A percentile compares a stretch with the other conserved stretches of the same genome.
Conservation (phyloP, 352 stramenopile genomes). For the Bremia lactucae region DNA sequence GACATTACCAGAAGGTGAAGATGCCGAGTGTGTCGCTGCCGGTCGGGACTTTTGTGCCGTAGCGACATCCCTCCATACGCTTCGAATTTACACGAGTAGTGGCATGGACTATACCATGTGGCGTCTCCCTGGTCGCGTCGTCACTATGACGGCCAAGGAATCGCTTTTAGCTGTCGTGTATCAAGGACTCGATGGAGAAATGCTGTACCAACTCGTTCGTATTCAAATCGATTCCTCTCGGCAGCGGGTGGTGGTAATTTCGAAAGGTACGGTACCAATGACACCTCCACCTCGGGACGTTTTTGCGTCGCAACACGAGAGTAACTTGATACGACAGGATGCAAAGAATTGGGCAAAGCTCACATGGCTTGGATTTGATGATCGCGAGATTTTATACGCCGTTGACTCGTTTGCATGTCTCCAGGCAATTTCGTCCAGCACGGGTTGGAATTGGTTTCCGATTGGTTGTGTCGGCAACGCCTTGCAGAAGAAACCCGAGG, state of each 20-base stretch:
- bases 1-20: conserved; percentile 50
- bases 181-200: conserved; percentile 30
- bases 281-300: conserved; percentile 48
- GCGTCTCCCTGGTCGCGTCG: conserved; percentile 49
- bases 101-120: conserved; percentile 53
- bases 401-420: conserved; percentile 60
- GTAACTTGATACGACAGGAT: conserved; percentile 32
- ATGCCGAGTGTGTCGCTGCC: conserved; percentile 57
- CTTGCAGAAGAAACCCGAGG: conserved; percentile 44
- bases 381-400: conserved; percentile 54
- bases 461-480: conserved; percentile 55
- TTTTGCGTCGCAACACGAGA: conserved; percentile 64
- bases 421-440: conserved; percentile 42
- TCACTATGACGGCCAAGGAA: conserved; percentile 57
- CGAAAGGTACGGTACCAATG: conserved; percentile 42
- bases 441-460: conserved; percentile 62
- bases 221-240: conserved; percentile 26
- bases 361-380: conserved; percentile 69
- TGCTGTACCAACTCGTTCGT: conserved; percentile 48
- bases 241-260: conserved; percentile 37
- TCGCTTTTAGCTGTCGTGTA: conserved; percentile 60
- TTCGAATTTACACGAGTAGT: conserved; percentile 66
- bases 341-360: conserved; percentile 44
- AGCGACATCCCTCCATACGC: conserved; percentile 51
- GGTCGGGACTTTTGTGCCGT: conserved; percentile 64